phyloP scores from a whole-genome alignment of 192 early-diverging fungal species.

The Backusella macrospora region DNA sequence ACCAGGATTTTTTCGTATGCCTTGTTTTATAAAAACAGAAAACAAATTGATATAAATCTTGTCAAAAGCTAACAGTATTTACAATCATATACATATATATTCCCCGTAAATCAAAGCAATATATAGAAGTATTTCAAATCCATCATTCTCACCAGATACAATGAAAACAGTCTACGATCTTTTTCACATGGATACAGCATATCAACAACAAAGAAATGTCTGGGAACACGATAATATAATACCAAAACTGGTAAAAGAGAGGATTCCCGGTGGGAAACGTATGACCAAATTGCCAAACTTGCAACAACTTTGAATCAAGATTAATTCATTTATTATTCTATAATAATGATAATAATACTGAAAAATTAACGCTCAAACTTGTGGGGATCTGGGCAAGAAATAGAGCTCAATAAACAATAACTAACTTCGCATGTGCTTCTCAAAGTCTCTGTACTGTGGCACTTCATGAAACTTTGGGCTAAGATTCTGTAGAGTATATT shows the following conservation, averaged over 20 bases:
- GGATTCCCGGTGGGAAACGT: conserved; percentile 73
- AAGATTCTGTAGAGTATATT: conserved; percentile 81
- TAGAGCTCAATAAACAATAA: conserved; percentile 75
- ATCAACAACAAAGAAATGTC: conserved; percentile 54
- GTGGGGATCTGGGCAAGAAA: conserved; percentile 78
- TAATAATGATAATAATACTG: conserved; percentile 21
- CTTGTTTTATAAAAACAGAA: neutral
- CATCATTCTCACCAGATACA: neutral
- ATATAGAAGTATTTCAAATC: neutral
- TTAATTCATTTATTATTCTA: conserved; percentile 61
- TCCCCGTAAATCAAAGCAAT: neutral
- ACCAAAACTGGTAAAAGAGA: conserved; percentile 60
- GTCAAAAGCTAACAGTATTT: neutral
- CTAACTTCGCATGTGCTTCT: conserved; percentile 64
- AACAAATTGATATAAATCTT: neutral
- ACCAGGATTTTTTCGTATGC: neutral
- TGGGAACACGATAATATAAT: conserved; percentile 64
- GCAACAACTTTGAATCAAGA: conserved; percentile 68
- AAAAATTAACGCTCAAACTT: neutral
- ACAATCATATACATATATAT: neutral
- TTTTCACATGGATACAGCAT: conserved; percentile 2
- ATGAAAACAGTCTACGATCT: neutral
- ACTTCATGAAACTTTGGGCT: conserved; percentile 88
- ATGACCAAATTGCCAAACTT: conserved; percentile 60
- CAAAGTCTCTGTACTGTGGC: conserved; percentile 73